Conservation (phyloP, 164 flowering plant genomes). For the Tinospora cordifolia region DNA sequence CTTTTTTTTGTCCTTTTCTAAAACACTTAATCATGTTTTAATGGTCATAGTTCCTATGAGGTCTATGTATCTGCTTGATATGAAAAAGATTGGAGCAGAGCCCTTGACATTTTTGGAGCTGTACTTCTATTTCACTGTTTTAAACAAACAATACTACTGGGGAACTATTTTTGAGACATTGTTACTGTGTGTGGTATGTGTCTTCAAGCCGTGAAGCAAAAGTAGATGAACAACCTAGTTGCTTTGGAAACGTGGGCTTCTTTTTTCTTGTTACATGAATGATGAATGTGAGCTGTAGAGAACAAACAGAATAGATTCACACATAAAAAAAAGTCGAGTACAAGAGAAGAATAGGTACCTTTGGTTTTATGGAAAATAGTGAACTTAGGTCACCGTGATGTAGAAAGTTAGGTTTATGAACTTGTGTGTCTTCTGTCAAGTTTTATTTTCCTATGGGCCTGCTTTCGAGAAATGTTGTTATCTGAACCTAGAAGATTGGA, state of each 20-base stretch:
- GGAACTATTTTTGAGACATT: not conserved
- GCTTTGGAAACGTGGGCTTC: not conserved
- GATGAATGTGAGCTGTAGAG: too few relatives aligned
- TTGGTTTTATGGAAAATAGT: too few relatives aligned
- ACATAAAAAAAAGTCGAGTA: too few relatives aligned
- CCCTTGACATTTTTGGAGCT: not conserved
- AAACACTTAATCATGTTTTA: conserved; percentile 1
- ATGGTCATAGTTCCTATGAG: conserved; percentile 4
- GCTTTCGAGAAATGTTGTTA: too few relatives aligned
- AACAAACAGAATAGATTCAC: too few relatives aligned
- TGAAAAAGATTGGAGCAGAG: not conserved
- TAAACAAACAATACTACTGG: not conserved
- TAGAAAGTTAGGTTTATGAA: too few relatives aligned
- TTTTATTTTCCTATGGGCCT: too few relatives aligned
- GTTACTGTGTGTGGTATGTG: not conserved
- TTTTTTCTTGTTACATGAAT: too few relatives aligned
- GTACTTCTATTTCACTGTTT: not conserved
- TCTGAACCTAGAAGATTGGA: too few relatives aligned
- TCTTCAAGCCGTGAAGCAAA: not conserved
- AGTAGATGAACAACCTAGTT: not conserved
- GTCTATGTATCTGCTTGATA: conserved; percentile 12
- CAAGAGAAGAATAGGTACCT: too few relatives aligned
- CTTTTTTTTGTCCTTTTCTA: not conserved
- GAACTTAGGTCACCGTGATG: too few relatives aligned
- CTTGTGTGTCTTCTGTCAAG: too few relatives aligned